These are phyloP conservation scores for Ambrosiella xylebori DNA, from an alignment of 2,329 filamentous ascomycete species.

Conservation along the genomic window DNA sequence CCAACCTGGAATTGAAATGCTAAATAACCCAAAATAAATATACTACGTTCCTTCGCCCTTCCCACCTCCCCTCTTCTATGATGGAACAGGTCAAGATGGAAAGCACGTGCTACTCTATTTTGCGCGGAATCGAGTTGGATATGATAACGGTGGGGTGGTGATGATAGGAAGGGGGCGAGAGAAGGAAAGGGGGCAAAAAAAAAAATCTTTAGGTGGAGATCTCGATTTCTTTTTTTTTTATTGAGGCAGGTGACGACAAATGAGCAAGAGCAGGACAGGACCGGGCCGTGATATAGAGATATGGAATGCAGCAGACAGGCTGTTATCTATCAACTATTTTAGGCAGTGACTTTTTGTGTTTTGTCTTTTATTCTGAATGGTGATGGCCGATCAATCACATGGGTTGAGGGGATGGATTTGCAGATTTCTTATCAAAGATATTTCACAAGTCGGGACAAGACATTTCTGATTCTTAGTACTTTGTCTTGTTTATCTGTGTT, in stretches of 20 bases:
- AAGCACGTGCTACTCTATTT: background rate
- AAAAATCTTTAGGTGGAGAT: background rate
- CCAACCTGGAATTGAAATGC: background rate
- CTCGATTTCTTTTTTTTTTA: background rate
- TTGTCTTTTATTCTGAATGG: background rate
- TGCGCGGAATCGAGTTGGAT: background rate
- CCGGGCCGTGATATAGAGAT: background rate
- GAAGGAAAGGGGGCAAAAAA: background rate
- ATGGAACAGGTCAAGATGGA: background rate
- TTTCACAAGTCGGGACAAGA: background rate
- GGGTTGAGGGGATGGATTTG: no score
- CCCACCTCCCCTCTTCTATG: background rate
- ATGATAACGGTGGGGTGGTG: background rate
- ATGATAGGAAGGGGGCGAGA: background rate
- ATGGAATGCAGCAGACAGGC: background rate
- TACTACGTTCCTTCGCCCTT: background rate
- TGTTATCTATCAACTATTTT: background rate
- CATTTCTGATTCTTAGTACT: background rate
- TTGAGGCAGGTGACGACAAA: background rate
- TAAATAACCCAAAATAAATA: no score
- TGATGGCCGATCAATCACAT: background rate
- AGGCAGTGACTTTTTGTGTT: background rate
- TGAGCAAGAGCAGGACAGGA: background rate
- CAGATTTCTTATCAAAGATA: background rate
- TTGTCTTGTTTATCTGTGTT: background rate